These are phyloP conservation scores for Batkoa obscura DNA, from an alignment of 371 early-diverging fungal genomes.

Conservation along the genomic window DNA sequence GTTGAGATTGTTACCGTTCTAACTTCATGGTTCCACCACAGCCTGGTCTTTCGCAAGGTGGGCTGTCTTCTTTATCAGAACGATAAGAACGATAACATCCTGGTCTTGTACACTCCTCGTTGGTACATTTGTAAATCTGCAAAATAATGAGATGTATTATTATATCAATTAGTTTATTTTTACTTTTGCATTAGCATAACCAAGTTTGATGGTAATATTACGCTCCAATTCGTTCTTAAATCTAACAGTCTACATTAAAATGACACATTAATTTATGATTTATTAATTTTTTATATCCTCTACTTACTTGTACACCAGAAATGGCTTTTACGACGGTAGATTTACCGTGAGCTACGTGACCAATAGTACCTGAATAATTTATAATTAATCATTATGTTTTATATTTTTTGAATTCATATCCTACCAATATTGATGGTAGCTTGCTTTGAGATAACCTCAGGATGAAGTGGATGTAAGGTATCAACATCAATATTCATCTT, in stretches of 20 bases:
- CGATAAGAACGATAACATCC: constrained; percentile 86
- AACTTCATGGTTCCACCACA: constrained; percentile 81
- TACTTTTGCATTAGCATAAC: constrained; percentile 99
- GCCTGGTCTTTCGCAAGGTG: constrained; percentile 77
- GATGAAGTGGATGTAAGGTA: constrained; percentile 53
- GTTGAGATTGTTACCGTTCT: constrained; percentile 24
- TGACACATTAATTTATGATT: not conserved
- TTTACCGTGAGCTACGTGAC: constrained; percentile 99
- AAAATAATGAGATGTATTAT: not conserved
- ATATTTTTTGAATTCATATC: not conserved
- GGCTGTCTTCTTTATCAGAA: constrained; percentile 68
- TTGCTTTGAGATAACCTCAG: constrained; percentile 89
- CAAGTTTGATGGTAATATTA: constrained; percentile 99
- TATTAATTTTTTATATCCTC: not conserved
- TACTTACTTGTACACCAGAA: constrained; percentile 81
- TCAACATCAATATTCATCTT: constrained; percentile 16
- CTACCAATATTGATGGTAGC: constrained; percentile 98
- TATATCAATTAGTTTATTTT: not conserved
- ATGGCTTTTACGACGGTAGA: constrained; percentile 99
- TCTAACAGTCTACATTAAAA: constrained; percentile 64
- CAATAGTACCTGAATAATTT: constrained; percentile 97
- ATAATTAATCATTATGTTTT: too few species aligned
- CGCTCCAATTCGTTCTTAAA: constrained; percentile 99
- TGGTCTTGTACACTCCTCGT: constrained; percentile 87
- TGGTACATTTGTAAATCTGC: constrained; percentile 92